Conservation (phyloP, 352 stramenopile genomes). For the Pilasporangium apinafurcum region DNA sequence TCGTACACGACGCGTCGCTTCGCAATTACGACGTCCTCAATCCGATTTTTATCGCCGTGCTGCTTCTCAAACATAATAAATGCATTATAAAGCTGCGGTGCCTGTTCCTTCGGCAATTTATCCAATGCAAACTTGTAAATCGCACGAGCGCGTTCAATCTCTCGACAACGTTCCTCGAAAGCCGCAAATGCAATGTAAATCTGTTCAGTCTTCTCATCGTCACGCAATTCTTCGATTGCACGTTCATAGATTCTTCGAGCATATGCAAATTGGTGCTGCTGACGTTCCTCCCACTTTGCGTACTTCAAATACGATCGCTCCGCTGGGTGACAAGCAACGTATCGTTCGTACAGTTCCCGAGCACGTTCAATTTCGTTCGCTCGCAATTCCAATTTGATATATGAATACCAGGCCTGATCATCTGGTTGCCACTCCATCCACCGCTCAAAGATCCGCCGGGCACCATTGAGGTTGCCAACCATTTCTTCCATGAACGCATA, state of each 20-base stretch:
- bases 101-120: constrained; percentile 75
- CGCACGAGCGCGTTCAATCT: constrained; percentile 87
- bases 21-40: constrained; percentile 94
- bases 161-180: constrained; percentile 97
- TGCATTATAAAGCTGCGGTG: constrained; percentile 92
- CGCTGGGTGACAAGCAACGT: constrained; percentile 88
- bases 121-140: constrained; percentile 87
- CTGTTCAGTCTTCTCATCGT: constrained; percentile 73
- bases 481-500: constrained; percentile 99
- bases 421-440: constrained; percentile 97
- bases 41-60: constrained; percentile 93
- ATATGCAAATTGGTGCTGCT: constrained; percentile 89
- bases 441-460: constrained; percentile 95
- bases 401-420: constrained; percentile 97
- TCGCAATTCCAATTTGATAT: constrained; percentile 97
- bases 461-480: constrained; percentile 92
- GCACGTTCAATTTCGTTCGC: constrained; percentile 83
- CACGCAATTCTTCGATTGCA: constrained; percentile 87
- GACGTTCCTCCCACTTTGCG: constrained; percentile 96
- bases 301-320: constrained; percentile 97
- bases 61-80: constrained; percentile 99
- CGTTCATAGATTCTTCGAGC: constrained; percentile 94
- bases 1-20: constrained; percentile 96
- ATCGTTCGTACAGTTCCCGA: constrained; percentile 91
- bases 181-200: constrained; percentile 93